A percentile compares a stretch with the other conserved stretches of the same genome.
These are phyloP conservation scores for Ceratocystis ficicola DNA, from an alignment of 2,329 filamentous ascomycete genomes.

Conservation along the genomic window DNA sequence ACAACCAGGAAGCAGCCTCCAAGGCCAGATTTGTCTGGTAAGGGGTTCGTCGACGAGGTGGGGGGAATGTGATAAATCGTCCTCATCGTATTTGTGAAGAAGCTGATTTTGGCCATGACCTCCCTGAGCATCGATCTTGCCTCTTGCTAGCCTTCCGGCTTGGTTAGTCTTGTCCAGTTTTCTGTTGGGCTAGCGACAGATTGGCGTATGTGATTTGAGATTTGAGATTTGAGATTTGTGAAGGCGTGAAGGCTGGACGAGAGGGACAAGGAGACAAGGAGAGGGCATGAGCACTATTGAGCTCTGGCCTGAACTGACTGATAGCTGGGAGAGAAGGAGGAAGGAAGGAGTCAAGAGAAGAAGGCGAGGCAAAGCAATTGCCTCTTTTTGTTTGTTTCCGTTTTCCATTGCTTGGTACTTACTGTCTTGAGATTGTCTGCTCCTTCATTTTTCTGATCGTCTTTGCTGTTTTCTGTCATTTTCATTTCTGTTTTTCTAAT, in stretches of 20 bases:
- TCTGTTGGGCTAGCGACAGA: too few relatives aligned
- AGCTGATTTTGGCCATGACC: background rate
- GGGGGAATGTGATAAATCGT: background rate
- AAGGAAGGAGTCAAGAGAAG: too few relatives aligned
- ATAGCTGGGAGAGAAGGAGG: too few relatives aligned
- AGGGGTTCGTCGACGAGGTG: too few relatives aligned
- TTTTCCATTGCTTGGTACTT: background rate
- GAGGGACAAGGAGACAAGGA: too few relatives aligned
- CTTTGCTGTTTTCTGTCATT: background rate
- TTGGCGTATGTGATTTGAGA: too few relatives aligned
- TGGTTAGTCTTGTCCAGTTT: background rate
- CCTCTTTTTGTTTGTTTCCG: background rate
- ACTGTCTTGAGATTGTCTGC: background rate
- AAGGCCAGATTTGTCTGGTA: background rate
- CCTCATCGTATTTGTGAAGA: background rate
- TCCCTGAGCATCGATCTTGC: background rate
- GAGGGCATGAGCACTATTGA: too few relatives aligned
- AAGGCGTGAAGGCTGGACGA: too few relatives aligned
- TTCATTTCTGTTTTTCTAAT: background rate
- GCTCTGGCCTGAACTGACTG: too few relatives aligned
- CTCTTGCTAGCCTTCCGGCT: background rate
- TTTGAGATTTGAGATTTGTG: too few relatives aligned
- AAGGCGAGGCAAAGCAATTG: too few relatives aligned
- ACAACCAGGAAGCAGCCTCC: background rate
- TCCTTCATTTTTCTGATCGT: constrained; percentile 10